These are phyloP conservation scores for Aspergillus ostianus DNA, from an alignment of 495 filamentous ascomycete species.

Conservation along the genomic window DNA sequence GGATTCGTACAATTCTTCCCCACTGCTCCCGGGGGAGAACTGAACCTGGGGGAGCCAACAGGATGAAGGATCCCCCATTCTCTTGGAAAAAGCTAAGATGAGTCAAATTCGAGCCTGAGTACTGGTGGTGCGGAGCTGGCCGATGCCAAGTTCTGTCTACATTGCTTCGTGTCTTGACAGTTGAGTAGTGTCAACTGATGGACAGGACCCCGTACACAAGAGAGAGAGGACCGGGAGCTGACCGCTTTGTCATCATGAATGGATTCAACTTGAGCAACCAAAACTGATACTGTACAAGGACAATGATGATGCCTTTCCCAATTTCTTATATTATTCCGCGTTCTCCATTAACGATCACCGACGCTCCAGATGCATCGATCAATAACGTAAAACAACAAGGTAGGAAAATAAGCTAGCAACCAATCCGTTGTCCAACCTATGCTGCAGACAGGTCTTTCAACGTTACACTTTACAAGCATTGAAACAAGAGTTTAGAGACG, in stretches of 20 bases:
- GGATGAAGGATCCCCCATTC: background rate
- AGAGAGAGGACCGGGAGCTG: too few species aligned
- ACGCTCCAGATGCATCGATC: background rate
- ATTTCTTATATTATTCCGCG: slow-evolving; percentile 1
- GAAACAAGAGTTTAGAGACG: slow-evolving; percentile 19
- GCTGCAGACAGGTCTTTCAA: slow-evolving; percentile 40
- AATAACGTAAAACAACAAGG: slow-evolving; percentile 13
- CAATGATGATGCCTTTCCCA: background rate
- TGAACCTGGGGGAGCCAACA: background rate
- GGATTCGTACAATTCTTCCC: background rate
- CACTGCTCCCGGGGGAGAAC: background rate
- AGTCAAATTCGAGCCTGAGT: background rate
- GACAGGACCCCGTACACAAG: too few species aligned
- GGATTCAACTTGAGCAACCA: background rate
- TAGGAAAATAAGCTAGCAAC: slow-evolving; percentile 4
- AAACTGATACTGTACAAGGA: slow-evolving; percentile 13
- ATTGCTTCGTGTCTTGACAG: too few species aligned
- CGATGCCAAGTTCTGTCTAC: slow-evolving; percentile 7
- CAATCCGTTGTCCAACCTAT: slow-evolving; percentile 28
- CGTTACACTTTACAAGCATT: slow-evolving; percentile 26
- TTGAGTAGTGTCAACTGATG: too few species aligned
- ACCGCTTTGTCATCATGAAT: background rate
- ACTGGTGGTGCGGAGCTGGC: slow-evolving; percentile 2
- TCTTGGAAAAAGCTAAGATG: background rate
- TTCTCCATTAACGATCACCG: slow-evolving; percentile 5